phyloP scores from a whole-genome alignment of 2,329 filamentous ascomycete genomes.

The Arthrobotrys megalospora region DNA sequence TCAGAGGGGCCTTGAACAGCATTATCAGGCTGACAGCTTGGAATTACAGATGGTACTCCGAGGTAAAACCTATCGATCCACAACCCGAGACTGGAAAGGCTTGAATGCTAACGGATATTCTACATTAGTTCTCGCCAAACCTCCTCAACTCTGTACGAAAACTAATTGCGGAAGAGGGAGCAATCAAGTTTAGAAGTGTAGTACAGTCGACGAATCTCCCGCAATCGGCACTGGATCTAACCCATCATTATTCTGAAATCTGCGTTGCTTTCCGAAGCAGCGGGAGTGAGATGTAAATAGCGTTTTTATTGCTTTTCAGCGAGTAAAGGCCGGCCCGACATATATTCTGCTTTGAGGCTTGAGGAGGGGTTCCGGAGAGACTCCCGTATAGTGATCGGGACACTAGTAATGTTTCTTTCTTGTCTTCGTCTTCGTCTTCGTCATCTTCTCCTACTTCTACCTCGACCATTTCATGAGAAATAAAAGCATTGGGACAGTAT shows the following conservation, averaged over 20 bases:
- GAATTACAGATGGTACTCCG: conserved; percentile 99
- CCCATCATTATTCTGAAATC: conserved; percentile 93
- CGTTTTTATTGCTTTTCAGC: conserved; percentile 19
- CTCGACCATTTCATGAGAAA: not conserved
- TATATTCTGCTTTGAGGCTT: conserved; percentile 9
- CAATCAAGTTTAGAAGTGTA: conserved; percentile 96
- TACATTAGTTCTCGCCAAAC: conserved; percentile 83
- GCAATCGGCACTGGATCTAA: conserved; percentile 92
- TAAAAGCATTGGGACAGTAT: conserved; percentile 17
- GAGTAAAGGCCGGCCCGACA: conserved; percentile 16
- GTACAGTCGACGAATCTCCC: conserved; percentile 95
- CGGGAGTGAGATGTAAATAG: conserved; percentile 76
- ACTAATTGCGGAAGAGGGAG: conserved; percentile 96
- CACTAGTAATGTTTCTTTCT: conserved; percentile 34
- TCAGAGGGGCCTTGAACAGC: conserved; percentile 84
- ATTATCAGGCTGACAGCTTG: conserved; percentile 93
- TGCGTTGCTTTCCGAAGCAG: conserved; percentile 96
- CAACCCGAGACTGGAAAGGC: not conserved
- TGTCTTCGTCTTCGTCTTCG: not conserved
- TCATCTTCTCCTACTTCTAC: not conserved
- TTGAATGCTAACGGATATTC: conserved; percentile 60
- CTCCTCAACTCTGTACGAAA: conserved; percentile 89
- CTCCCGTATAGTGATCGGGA: not conserved
- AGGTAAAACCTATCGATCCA: conserved; percentile 71
- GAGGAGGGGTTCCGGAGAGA: not conserved